Evolutionary conservation across 1,284 basidiomycete species (phyloP), one percentile per base, ranked within the genome.

Genomic region (Papiliotrema terrestris): DNA sequence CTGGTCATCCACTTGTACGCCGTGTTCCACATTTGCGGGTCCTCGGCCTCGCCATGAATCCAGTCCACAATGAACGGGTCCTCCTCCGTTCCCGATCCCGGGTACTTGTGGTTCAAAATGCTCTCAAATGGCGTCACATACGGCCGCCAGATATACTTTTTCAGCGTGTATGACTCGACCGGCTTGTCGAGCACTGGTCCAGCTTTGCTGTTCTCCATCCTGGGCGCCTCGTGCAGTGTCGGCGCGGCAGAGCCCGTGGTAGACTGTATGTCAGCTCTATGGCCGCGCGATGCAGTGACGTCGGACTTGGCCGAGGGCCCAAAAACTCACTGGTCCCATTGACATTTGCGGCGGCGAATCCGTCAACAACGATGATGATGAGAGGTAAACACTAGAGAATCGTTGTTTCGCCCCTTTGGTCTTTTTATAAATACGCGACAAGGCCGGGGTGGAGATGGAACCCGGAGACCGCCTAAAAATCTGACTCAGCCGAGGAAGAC

Each of bases 21-120:
- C 3, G 45, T 26, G 1, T 58, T 44, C 70, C 69, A 73, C 20
- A 57, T 57, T 54, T 73, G 69, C 2, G 72, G 72, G 54, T 74
- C 67, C 55, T 71, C 71, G 37, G 57, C 58, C 56, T 74, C 67
- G 17, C 53, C 54, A 1, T 55, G 53, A 11, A 74, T 52, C 72
- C 72, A 74, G 55, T 74, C 72, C 23, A 79, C 68, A 15, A 78
- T 61, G 57, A 68, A 78, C 0, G 78, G 78, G 45, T 76, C 71
- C 13, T 67, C 68, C 4, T 68, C 56, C 3, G 76, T 78, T 9
- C 78, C 78, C 19, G 61, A 57, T 8, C 78, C 78, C 35, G 54
- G 59, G 60, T 78, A 79, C 2, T 64, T 63, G 48, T 69, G 59
- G 14, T 60, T 54, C 29, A 77, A 46, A 53, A 79, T 78, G 1